These are phyloP conservation scores for Westerdykella aurantiaca DNA, from an alignment of 2,329 filamentous ascomycete genomes.

Conservation along the genomic window DNA sequence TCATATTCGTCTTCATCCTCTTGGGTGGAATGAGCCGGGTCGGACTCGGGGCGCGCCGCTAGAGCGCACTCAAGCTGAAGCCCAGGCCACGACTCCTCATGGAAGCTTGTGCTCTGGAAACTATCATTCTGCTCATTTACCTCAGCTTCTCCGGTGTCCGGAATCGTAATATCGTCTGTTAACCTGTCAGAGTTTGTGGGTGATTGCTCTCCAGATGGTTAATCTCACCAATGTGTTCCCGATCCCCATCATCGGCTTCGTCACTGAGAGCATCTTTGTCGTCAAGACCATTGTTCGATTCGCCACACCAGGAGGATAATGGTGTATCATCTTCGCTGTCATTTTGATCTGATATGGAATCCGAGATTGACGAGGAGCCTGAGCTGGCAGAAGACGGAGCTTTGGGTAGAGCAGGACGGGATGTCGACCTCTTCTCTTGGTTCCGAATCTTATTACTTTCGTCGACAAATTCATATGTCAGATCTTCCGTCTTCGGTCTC, in stretches of 20 bases:
- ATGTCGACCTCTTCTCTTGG: constrained; percentile 4
- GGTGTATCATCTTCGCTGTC: constrained; percentile 5
- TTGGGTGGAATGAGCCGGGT: constrained; percentile 7
- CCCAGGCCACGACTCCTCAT: constrained; percentile 4
- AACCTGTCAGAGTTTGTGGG: constrained; percentile 7
- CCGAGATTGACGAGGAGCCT: neutral
- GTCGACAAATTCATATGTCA: constrained; percentile 6
- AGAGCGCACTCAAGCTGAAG: constrained; percentile 3
- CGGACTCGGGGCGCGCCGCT: constrained; percentile 1
- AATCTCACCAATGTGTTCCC: constrained; percentile 7
- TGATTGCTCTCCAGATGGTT: constrained; percentile 7
- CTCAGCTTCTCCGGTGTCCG: constrained; percentile 1
- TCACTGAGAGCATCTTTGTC: neutral
- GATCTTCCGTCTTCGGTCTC: constrained; percentile 4
- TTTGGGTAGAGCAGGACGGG: constrained; percentile 4
- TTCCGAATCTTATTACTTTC: constrained; percentile 8
- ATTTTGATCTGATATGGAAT: constrained; percentile 1
- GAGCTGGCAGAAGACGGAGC: constrained; percentile 4
- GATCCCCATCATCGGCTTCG: constrained; percentile 4
- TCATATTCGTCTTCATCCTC: constrained; percentile 4
- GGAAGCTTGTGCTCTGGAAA: constrained; percentile 6
- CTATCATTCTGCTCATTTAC: constrained; percentile 5
- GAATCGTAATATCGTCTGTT: constrained; percentile 7
- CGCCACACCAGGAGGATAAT: constrained; percentile 4
- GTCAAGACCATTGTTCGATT: constrained; percentile 6